These are phyloP conservation scores for Jaminaea rosea DNA, from an alignment of 1,284 basidiomycete species.

Conservation along the genomic window DNA sequence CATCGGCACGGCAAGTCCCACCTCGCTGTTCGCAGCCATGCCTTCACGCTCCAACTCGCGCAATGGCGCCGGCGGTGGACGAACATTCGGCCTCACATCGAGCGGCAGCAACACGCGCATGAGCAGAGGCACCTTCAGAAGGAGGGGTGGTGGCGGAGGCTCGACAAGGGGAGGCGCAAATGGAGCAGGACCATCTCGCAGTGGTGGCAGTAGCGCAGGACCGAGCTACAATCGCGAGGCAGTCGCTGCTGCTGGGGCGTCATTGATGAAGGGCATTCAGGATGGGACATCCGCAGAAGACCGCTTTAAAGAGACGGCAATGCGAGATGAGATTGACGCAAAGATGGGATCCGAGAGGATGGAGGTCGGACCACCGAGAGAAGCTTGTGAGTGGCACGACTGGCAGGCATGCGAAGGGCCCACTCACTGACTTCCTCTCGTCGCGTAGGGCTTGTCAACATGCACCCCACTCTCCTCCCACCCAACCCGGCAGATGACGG, in stretches of 20 bases:
- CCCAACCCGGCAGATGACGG: slow-evolving; percentile 57
- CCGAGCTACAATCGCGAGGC: neutral
- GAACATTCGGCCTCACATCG: slow-evolving; percentile 12
- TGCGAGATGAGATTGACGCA: slow-evolving; percentile 79
- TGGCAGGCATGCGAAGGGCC: no score
- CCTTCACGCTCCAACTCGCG: neutral
- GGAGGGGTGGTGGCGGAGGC: slow-evolving; percentile 10
- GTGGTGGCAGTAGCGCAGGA: neutral
- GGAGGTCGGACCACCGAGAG: slow-evolving; percentile 33
- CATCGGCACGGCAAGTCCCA: no score
- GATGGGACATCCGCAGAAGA: slow-evolving; percentile 41
- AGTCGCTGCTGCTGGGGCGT: slow-evolving; percentile 3
- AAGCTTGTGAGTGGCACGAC: no score
- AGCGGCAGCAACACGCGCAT: slow-evolving; percentile 1
- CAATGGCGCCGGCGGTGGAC: neutral
- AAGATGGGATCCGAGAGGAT: slow-evolving; percentile 67
- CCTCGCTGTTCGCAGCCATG: no score
- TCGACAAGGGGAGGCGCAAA: no score
- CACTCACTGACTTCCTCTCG: no score
- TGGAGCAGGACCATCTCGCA: no score
- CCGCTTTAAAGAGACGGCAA: slow-evolving; percentile 38
- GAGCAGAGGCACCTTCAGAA: slow-evolving; percentile 18
- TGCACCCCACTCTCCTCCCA: slow-evolving; percentile 90
- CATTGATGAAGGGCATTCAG: slow-evolving; percentile 17
- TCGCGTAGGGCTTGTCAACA: slow-evolving; percentile 98